These are phyloP conservation scores for Microcyclospora pomicola DNA, from an alignment of 2,329 filamentous ascomycete genomes.

Conservation along the genomic window DNA sequence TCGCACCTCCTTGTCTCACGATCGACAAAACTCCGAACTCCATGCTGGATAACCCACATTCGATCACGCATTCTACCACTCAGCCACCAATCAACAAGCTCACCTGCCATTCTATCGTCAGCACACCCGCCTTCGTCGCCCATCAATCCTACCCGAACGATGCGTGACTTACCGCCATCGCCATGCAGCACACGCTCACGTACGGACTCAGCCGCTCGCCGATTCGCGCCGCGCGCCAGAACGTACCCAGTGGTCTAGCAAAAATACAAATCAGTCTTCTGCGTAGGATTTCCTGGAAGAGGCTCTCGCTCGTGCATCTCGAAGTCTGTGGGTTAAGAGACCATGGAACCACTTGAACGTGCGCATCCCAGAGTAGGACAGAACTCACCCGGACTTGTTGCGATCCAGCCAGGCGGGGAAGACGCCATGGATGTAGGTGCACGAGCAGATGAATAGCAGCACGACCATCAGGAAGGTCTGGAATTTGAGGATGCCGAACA, in stretches of 20 bases:
- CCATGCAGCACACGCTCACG: conserved; percentile 80
- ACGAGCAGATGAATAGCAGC: conserved; percentile 89
- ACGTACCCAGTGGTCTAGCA: conserved; percentile 48
- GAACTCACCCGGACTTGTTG: conserved; percentile 71
- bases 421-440: conserved; percentile 81
- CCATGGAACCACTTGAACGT: neutral
- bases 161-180: conserved; percentile 66
- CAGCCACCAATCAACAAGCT: conserved; percentile 15
- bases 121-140: conserved; percentile 7
- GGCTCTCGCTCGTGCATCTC: neutral
- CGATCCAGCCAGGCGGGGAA: conserved; percentile 82
- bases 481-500: conserved; percentile 96
- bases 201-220: conserved; percentile 91
- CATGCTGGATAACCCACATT: too few relatives aligned
- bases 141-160: neutral
- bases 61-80: neutral
- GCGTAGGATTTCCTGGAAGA: neutral
- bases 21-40: too few relatives aligned
- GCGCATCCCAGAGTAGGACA: neutral
- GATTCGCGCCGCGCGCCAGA: conserved; percentile 91
- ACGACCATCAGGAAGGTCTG: conserved; percentile 90
- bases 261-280: neutral
- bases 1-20: too few relatives aligned
- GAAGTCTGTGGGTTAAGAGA: neutral
- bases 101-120: conserved; percentile 6